Evolutionary conservation across 2,329 filamentous ascomycete genomes (phyloP), one percentile per base, ranked within the genome.

Genomic region (Triangularia setosa): DNA sequence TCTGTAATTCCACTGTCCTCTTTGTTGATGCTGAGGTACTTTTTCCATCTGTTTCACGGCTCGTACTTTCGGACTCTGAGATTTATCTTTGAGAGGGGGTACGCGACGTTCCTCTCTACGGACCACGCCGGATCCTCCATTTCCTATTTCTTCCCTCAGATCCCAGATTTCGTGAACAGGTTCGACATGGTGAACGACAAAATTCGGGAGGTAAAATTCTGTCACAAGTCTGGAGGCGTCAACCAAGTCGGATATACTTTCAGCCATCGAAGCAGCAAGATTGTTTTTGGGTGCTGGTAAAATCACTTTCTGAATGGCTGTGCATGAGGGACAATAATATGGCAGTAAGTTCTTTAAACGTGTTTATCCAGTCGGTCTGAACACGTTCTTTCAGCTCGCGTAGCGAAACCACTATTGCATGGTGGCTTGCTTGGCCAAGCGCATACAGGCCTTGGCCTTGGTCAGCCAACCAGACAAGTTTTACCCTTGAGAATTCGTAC

Each of bases 381-480:
- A 14, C 33, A 14, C 16, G 33, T n/a, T n/a, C 16, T 57, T 33
- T 57, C 8, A 8, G 54, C 3, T 4, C 54, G n/a, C 9, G 25
- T 57, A 12, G 23, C 25, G 53, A 30, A n/a, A 30, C 54, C 3
- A 14, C 54, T 30, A 11, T 12, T 21, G 54, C 54, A 27, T 30
- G 12, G 54, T 57, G 54, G 54, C 54, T 57, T 28, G 54, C 54
- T 57, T 57, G 54, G 54, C 30, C 9, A 33, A n/a, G n/a, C n/a
- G n/a, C 30, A 33, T 33, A 3, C 7, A 33, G 11, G 7, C 30
- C 27, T 28, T 28, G 27, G 30, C 30, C 7, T 3, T 12, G 12
- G n/a, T 18, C 27, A 21, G 54, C 54, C n/a, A 21, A 57, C 54
- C 21, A 27, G 23, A 9, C 9, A 33, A 33, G 27, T 28, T 4